Percentiles rank a stretch among this genome's conserved stretches.
Evolutionary conservation across 2,329 filamentous ascomycete genomes (phyloP).

Genomic region (Sporothrix pseudoabietina): DNA sequence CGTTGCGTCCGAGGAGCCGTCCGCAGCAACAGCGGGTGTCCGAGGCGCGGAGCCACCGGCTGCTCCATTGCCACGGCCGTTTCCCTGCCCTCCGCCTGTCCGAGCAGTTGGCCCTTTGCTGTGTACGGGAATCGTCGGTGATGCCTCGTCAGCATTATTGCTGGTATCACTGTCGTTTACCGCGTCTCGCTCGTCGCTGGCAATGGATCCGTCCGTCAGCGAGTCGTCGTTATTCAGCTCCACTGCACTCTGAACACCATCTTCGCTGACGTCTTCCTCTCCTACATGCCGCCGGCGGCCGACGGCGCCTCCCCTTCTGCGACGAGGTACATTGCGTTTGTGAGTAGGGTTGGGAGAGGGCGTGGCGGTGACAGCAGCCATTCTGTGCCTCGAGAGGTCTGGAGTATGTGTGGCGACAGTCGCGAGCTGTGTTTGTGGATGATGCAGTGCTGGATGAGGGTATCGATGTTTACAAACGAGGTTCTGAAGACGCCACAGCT

Average conservation of each 20-base stretch:
- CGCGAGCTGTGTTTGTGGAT: background rate
- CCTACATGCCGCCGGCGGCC: slow-evolving; percentile 68
- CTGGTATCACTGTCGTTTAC: slow-evolving; percentile 66
- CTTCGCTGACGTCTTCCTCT: slow-evolving; percentile 68
- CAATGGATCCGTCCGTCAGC: slow-evolving; percentile 63
- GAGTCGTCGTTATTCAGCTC: slow-evolving; percentile 65
- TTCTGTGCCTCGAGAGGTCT: slow-evolving; percentile 18
- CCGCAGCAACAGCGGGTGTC: slow-evolving; percentile 39
- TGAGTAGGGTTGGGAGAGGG: slow-evolving; percentile 26
- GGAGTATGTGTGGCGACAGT: background rate
- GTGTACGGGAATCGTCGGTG: slow-evolving; percentile 50
- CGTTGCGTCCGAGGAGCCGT: background rate
- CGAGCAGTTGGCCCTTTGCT: slow-evolving; percentile 32
- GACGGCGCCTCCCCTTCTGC: slow-evolving; percentile 60
- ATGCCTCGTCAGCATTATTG: slow-evolving; percentile 61
- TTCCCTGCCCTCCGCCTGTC: slow-evolving; percentile 35
- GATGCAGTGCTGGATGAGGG: background rate
- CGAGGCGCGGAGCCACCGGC: slow-evolving; percentile 36
- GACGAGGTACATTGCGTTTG: slow-evolving; percentile 47
- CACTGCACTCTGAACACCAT: slow-evolving; percentile 54
- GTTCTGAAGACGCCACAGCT: background rate
- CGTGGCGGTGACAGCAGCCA: slow-evolving; percentile 30
- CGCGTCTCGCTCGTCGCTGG: slow-evolving; percentile 62
- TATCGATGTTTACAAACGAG: background rate
- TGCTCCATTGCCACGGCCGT: slow-evolving; percentile 44